phyloP scores from a whole-genome alignment of 345 rosid genomes.

The Balakata baccata region DNA sequence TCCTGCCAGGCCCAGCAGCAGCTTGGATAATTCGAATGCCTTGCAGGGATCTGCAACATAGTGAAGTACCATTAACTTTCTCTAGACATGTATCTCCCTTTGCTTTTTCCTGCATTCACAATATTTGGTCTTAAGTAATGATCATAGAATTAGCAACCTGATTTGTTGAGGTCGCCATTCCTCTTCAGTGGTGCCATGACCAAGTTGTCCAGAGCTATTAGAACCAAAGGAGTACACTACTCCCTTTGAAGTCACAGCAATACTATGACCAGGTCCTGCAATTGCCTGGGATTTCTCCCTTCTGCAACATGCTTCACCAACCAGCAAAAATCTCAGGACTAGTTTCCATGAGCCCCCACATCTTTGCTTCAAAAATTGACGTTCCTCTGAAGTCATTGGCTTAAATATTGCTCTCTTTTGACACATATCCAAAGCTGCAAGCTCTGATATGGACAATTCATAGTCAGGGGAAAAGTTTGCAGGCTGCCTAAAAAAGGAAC shows the following conservation, averaged over 20 bases:
- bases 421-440: slow-evolving; percentile 97
- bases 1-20: slow-evolving; percentile 77
- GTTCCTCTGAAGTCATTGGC: slow-evolving; percentile 63
- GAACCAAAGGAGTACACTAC: slow-evolving; percentile 81
- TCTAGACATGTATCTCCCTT: slow-evolving; percentile 26
- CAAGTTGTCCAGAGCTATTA: slow-evolving; percentile 85
- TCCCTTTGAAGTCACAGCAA: slow-evolving; percentile 74
- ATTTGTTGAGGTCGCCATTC: slow-evolving; percentile 74
- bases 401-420: slow-evolving; percentile 72
- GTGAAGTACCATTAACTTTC: slow-evolving; percentile 45
- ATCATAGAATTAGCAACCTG: slow-evolving; percentile 60
- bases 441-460: slow-evolving; percentile 78
- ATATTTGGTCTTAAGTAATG: slow-evolving; percentile 28
- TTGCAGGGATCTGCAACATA: slow-evolving; percentile 82
- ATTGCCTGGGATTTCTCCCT: slow-evolving; percentile 92
- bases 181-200: slow-evolving; percentile 81
- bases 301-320: slow-evolving; percentile 81
- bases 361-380: slow-evolving; percentile 56
- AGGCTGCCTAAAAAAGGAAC: slow-evolving; percentile 92
- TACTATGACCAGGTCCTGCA: slow-evolving; percentile 96
- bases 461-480: slow-evolving; percentile 79
- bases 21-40: slow-evolving; percentile 94
- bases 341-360: slow-evolving; percentile 98
- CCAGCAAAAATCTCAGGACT: slow-evolving; percentile 72
- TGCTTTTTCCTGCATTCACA: slow-evolving; percentile 30